Evolutionary conservation across 495 filamentous ascomycete species (phyloP).

Genomic region (Tuber aestivum): DNA sequence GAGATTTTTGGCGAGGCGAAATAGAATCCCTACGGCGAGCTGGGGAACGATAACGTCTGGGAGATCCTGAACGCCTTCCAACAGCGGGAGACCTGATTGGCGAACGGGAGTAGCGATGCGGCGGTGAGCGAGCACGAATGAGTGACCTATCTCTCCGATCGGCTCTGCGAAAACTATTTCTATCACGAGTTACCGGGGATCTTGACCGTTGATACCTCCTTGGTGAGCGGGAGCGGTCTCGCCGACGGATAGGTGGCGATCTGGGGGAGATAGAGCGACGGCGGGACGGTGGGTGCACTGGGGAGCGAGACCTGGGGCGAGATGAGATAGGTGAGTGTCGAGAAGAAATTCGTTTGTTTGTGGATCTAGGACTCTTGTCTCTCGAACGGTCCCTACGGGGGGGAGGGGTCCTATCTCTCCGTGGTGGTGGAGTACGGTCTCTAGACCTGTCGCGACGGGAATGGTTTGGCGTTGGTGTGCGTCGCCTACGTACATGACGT

Average conservation of each 20-base stretch:
- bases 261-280: slow-evolving; percentile 36
- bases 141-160: slow-evolving; percentile 30
- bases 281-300: slow-evolving; percentile 28
- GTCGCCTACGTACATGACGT: slow-evolving; percentile 30
- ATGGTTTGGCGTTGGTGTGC: slow-evolving; percentile 24
- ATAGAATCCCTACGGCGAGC: slow-evolving; percentile 29
- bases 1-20: slow-evolving; percentile 28
- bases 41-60: slow-evolving; percentile 26
- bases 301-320: slow-evolving; percentile 32
- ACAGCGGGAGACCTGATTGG: slow-evolving; percentile 32
- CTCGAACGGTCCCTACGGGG: slow-evolving; percentile 27
- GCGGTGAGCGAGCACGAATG: slow-evolving; percentile 31
- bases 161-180: slow-evolving; percentile 29
- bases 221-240: slow-evolving; percentile 30
- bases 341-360: slow-evolving; percentile 22
- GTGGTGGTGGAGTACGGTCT: slow-evolving; percentile 31
- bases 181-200: slow-evolving; percentile 30
- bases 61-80: slow-evolving; percentile 33
- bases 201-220: slow-evolving; percentile 32
- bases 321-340: slow-evolving; percentile 20
- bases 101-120: slow-evolving; percentile 34
- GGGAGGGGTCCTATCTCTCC: slow-evolving; percentile 34
- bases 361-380: slow-evolving; percentile 32
- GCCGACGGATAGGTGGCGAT: slow-evolving; percentile 29
- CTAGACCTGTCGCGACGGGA: slow-evolving; percentile 33